Evolutionary conservation across 2,329 filamentous ascomycete genomes (phyloP).

Genomic region (Trichoderma citrinoviride): DNA sequence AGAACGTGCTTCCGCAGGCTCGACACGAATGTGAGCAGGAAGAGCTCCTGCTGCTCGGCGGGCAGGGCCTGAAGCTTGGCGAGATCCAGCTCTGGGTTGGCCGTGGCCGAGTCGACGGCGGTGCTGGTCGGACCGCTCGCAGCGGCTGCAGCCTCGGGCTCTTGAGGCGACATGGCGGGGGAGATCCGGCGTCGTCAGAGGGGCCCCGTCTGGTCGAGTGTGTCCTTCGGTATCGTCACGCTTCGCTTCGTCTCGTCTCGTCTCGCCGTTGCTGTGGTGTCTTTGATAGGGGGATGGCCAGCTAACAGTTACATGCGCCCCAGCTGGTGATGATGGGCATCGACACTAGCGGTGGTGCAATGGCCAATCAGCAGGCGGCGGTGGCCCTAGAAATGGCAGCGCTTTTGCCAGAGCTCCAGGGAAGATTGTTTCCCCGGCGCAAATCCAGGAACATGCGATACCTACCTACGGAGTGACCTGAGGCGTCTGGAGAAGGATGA

Average conservation of each 20-base stretch:
- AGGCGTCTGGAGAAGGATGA: neutral
- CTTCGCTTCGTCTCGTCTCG: neutral
- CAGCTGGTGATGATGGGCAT: constrained; percentile 21
- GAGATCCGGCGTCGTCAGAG: constrained; percentile 24
- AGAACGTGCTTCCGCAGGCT: constrained; percentile 78
- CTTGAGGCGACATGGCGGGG: constrained; percentile 38
- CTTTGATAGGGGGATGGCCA: constrained; percentile 16
- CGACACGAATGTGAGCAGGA: constrained; percentile 84
- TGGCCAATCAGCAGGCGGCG: constrained; percentile 24
- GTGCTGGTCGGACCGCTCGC: constrained; percentile 33
- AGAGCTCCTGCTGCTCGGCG: constrained; percentile 92
- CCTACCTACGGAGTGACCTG: neutral
- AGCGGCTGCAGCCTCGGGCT: constrained; percentile 35
- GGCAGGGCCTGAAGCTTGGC: constrained; percentile 85
- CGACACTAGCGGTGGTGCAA: constrained; percentile 18
- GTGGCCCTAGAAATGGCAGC: constrained; percentile 12
- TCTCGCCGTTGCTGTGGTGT: neutral
- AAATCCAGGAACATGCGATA: constrained; percentile 20
- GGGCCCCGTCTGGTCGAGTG: constrained; percentile 16
- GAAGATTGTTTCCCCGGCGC: constrained; percentile 36
- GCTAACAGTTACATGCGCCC: neutral
- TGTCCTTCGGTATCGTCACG: constrained; percentile 13
- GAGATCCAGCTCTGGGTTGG: constrained; percentile 79
- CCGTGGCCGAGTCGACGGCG: constrained; percentile 41
- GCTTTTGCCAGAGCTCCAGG: constrained; percentile 16